Evolutionary conservation across 148 eudicot genomes (phyloP), one percentile per base, ranked within the genome.

Genomic region (Salicornia ramosissima): DNA sequence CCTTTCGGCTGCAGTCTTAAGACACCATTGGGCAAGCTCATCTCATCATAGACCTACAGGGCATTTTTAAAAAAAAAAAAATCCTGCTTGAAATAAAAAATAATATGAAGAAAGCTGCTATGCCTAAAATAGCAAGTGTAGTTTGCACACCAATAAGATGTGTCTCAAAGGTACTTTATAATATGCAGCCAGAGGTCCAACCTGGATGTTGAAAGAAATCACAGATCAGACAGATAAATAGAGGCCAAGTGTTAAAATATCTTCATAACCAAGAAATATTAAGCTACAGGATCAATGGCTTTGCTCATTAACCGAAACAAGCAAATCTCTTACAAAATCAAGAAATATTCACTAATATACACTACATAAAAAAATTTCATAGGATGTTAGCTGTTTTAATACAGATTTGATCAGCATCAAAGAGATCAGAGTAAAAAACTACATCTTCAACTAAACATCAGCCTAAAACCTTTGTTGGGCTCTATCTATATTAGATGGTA

Each of bases 21-120:
- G 72, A 95, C 91, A 22, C 99, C 99, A 77, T 91, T 95, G 24
- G 97, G 93, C 65, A 95, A 78, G 87, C 91, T 95, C 96, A 91
- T 95, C 85, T 95, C 99, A 61, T 95, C 97, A 69, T 89, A 89
- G 51, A 87, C 81, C 98, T 90, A n/a, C n/a, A n/a, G n/a, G n/a
- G n/a, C n/a, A n/a, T n/a, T n/a, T n/a, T n/a, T n/a, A 74, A 29
- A 74, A 25, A 33, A 54, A 42, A 22, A 55, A 16, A 14, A 10
- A 24, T 12, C 34, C 40, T 36, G 40, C 40, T 22, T 24, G 16
- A 56, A 21, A 40, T 51, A 16, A 40, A 16, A 40, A 10, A 52
- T 34, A 51, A 14, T 50, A 59, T 10, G 21, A 11, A 51, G 52
- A 18, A 19, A 19, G 18, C 45, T 8, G 5, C 25, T 49, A 31